Conservation (phyloP, 345 rosid genomes). For the Viola odorata region DNA sequence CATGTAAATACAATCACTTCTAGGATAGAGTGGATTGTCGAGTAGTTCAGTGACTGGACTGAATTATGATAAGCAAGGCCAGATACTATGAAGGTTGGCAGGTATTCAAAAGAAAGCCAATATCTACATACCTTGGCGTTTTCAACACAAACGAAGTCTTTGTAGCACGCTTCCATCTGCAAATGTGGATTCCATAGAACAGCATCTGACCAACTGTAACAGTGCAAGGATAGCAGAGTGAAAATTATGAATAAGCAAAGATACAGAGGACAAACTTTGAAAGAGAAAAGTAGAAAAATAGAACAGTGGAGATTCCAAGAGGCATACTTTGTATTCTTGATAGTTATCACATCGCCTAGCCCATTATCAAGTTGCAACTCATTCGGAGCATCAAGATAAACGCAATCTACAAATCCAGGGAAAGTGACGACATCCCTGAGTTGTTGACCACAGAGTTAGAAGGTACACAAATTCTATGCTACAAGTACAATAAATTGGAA, state of each 20-base stretch:
- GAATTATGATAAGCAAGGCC: neutral
- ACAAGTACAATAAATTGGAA: neutral
- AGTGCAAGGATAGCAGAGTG: conserved; percentile 5
- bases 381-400: conserved; percentile 65
- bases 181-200: conserved; percentile 90
- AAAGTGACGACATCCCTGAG: conserved; percentile 70
- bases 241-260: conserved; percentile 8
- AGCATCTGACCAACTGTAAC: conserved; percentile 82
- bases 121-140: conserved; percentile 69
- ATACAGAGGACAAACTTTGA: neutral
- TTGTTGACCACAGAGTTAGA: conserved; percentile 25
- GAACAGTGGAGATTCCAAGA: conserved; percentile 6
- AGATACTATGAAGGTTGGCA: conserved; percentile 5
- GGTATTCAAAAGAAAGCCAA: conserved; percentile 1
- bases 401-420: conserved; percentile 89
- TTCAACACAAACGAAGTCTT: conserved; percentile 84
- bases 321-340: conserved; percentile 63
- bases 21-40: neutral
- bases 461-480: conserved; percentile 2
- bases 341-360: conserved; percentile 61
- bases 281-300: conserved; percentile 4
- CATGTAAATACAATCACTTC: conserved; percentile 6
- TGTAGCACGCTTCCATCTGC: conserved; percentile 94
- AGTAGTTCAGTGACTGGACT: conserved; percentile 5
- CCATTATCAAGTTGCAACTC: conserved; percentile 76